A percentile compares a stretch with the other conserved stretches of the same genome.
Conservation (phyloP, 2,329 filamentous ascomycete species). For the Colletotrichum graminicola region DNA sequence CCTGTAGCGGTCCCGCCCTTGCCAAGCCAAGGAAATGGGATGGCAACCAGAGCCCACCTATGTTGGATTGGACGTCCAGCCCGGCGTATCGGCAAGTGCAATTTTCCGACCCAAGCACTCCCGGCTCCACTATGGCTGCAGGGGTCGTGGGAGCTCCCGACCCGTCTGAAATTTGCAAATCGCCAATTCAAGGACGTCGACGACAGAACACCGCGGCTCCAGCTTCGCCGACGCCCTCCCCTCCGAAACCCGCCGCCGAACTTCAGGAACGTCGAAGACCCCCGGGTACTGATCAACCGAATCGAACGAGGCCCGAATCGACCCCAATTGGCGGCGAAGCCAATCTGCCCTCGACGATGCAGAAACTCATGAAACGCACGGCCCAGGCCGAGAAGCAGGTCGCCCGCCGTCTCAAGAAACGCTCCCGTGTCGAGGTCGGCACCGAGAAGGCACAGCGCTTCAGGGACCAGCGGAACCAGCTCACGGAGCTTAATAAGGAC, state of each 20-base stretch:
- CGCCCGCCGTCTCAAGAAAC: slow-evolving; percentile 60
- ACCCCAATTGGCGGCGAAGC: slow-evolving; percentile 21
- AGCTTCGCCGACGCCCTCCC: slow-evolving; percentile 17
- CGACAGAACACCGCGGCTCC: slow-evolving; percentile 34
- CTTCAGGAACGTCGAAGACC: slow-evolving; percentile 12
- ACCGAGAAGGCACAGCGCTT: slow-evolving; percentile 48
- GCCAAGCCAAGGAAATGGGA: slow-evolving; percentile 18
- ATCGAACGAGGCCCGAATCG: background rate
- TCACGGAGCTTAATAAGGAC: slow-evolving; percentile 50
- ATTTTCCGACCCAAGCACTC: slow-evolving; percentile 18
- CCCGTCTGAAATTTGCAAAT: slow-evolving; percentile 42
- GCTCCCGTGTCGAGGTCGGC: slow-evolving; percentile 49
- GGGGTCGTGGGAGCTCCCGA: slow-evolving; percentile 33
- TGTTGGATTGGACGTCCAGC: background rate
- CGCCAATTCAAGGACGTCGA: slow-evolving; percentile 33
- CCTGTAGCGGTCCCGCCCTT: slow-evolving; percentile 5
- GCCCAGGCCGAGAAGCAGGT: slow-evolving; percentile 75
- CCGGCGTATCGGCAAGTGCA: slow-evolving; percentile 6
- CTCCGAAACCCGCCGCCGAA: slow-evolving; percentile 19
- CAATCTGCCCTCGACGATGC: slow-evolving; percentile 62
- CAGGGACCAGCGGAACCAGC: slow-evolving; percentile 51
- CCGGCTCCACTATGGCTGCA: slow-evolving; percentile 26
- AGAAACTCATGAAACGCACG: slow-evolving; percentile 77
- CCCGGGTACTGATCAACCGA: background rate
- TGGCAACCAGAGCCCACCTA: slow-evolving; percentile 3